Evolutionary conservation across 768 basidiomycete genomes (phyloP), one percentile per base, ranked within the genome.

Genomic region (Sistotremastrum suecicum): DNA sequence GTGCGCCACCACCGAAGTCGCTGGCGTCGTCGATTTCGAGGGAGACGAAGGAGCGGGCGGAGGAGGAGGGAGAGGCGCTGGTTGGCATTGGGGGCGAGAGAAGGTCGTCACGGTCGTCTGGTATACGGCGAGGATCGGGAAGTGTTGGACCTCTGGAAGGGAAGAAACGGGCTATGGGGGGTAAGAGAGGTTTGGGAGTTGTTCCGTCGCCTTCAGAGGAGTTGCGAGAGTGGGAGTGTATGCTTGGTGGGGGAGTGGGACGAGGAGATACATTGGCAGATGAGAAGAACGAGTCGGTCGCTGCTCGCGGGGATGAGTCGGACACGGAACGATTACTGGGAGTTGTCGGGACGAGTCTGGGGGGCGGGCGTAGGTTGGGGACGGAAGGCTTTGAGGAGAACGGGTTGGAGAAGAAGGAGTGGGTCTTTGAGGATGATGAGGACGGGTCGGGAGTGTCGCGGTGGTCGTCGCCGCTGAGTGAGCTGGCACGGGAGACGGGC

Each of bases 391-490:
- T 57, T 0, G 65, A 65, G 10, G 65, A 59, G 34, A 50, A 53
- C 35, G 52, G 50, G 5, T 43, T 42, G 31, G 35, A 43, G 52
- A 53, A 53, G 47, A 72, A 71, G 7, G 70, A 67, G 53, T 67
- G 59, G 7, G 72, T 75, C 60, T 72, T 74, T 37, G 65, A 48
- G 8, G 55, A 48, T 5, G 55, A 44, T 41, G 56, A 52, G 10
- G 55, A 48, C 10, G 52, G 48, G n/a, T 47, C 50, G 12, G 28
- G 40, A 12, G 40, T 46, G 31, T 51, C 53, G 48, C 52, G 51
- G 2, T 58, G 54, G 29, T 52, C 44, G 41, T 67, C 66, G 6
- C 66, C 63, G 50, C 68, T 66, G 2, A 67, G 66, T 4, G 68
- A 69, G 20, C 20, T 20, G 37, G 62, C 60, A 46, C 64, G 51